A percentile compares a stretch with the other conserved stretches of the same genome.
These are phyloP conservation scores for Pichia rugopelliculosa DNA, from an alignment of 805 yeast genomes.

Conservation along the genomic window DNA sequence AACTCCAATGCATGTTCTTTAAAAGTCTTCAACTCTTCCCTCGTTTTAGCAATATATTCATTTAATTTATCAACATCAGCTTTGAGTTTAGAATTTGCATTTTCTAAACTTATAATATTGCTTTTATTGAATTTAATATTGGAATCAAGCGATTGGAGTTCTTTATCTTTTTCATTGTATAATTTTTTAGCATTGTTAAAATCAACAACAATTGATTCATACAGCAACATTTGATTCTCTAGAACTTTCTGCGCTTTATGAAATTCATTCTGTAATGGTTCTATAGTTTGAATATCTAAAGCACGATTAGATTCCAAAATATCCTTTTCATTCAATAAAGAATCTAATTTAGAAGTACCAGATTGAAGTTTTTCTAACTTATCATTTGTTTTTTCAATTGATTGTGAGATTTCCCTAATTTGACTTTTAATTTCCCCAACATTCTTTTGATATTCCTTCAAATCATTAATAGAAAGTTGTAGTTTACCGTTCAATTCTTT, in stretches of 20 bases:
- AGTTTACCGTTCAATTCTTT: constrained; percentile 2
- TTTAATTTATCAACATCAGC: constrained; percentile 19
- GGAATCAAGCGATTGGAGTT: constrained; percentile 19
- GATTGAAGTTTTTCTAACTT: constrained; percentile 40
- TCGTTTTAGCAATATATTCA: constrained; percentile 17
- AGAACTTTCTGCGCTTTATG: constrained; percentile 8
- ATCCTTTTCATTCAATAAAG: constrained; percentile 29
- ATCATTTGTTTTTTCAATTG: constrained; percentile 29
- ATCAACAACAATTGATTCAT: constrained; percentile 9
- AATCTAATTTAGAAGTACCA: constrained; percentile 31
- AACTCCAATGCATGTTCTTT: constrained; percentile 29
- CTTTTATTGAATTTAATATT: constrained; percentile 15
- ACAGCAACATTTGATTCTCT: constrained; percentile 11
- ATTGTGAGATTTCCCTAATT: constrained; percentile 11
- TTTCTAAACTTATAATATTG: constrained; percentile 1
- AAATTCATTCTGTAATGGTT: constrained; percentile 17
- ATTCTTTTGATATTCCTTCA: constrained; percentile 6
- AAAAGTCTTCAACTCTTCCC: neutral
- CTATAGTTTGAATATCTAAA: constrained; percentile 16
- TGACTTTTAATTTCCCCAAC: constrained; percentile 5
- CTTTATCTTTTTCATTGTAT: constrained; percentile 7
- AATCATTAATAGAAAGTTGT: constrained; percentile 16
- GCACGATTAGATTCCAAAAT: constrained; percentile 26
- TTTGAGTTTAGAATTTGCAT: neutral
- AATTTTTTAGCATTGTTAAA: constrained; percentile 6